Percentiles rank a stretch among this genome's conserved stretches.
These are phyloP conservation scores for Paxillus involutus DNA, from an alignment of 768 basidiomycete genomes.

Conservation along the genomic window DNA sequence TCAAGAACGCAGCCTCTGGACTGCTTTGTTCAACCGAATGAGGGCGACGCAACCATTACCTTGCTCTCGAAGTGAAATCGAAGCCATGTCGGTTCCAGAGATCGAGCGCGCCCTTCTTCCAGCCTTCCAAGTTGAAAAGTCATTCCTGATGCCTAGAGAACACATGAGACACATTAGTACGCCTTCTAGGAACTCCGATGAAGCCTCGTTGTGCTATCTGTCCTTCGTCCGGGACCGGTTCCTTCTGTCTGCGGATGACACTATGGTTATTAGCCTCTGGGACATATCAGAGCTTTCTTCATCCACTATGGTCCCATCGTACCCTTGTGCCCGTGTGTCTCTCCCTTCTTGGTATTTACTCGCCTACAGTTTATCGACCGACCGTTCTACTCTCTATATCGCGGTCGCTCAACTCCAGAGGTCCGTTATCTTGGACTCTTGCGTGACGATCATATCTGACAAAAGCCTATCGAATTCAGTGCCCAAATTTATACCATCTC, in stretches of 20 bases:
- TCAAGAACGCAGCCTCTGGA: too few relatives aligned
- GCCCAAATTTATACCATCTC: too few relatives aligned
- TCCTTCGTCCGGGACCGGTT: conserved; percentile 21
- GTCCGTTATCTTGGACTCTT: too few relatives aligned
- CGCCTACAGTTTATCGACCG: not conserved
- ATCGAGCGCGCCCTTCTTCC: conserved; percentile 14
- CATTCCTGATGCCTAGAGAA: conserved; percentile 16
- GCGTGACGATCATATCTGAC: too few relatives aligned
- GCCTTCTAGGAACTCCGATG: not conserved
- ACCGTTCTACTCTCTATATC: conserved; percentile 14
- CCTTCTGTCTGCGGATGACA: conserved; percentile 15
- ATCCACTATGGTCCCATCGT: not conserved
- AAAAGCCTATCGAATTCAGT: too few relatives aligned
- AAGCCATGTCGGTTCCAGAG: conserved; percentile 5
- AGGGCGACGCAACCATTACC: conserved; percentile 15
- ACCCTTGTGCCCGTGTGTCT: not conserved
- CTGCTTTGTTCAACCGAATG: conserved; percentile 8
- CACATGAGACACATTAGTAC: not conserved
- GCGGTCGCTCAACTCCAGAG: conserved; percentile 9
- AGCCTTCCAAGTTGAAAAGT: conserved; percentile 1
- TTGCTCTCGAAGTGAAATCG: conserved; percentile 11
- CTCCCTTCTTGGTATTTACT: conserved; percentile 1
- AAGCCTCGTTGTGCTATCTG: conserved; percentile 9
- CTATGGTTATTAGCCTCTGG: conserved; percentile 18
- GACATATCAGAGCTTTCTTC: conserved; percentile 1